Base-by-base conservation (phyloP, 345 rosid species). In the Jatropha curcas region DNA sequence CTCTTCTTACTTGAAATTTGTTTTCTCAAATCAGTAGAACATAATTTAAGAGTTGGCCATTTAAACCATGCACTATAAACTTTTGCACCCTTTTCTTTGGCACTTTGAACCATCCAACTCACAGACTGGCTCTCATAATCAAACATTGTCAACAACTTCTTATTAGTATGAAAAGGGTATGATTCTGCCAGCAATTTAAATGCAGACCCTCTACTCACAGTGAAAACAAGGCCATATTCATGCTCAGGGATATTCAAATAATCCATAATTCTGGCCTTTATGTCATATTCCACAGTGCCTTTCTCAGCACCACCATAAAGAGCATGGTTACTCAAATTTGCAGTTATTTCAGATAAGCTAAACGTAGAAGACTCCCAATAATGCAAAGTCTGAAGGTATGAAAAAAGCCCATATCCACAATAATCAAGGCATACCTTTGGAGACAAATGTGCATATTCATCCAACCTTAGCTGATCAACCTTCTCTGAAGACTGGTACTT, bases 121-220 rank as follows among this genome's bases (percentile, higher is more conserved):
- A 93, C 94, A 7, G 98, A 96, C 41, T 93, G 97, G 77, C 99
- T 96, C 83, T 96, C 97, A 41, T 96, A 86, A 87, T 96, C 99
- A 76, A 96, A 93, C 99, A 96, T 96, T 12, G 97, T 96, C 86
- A 93, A 71, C 77, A 96, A 79, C 82, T 89, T 91, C 90, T 89
- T 92, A 79, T 96, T 96, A 4, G 97, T 93, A 31, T 96, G 93
- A 70, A 96, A 96, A 9, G 99, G 99, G 75, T 96, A 96, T 0
- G 99, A 92, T 63, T 91, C 98, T 0, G 98, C 98, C 24, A 96
- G 88, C 81, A 96, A 84, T 76, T 89, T 93, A 64, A 93, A 96
- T 9, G 98, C 98, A 33, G 98, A 96, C n/a, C 99, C 98, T 83
- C 99, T 89, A 78, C 99, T 96, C n/a, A 91, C 98, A 9, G 98